phyloP scores from a whole-genome alignment of 2,329 filamentous ascomycete species.

The Hymenoscyphus salicellus region DNA sequence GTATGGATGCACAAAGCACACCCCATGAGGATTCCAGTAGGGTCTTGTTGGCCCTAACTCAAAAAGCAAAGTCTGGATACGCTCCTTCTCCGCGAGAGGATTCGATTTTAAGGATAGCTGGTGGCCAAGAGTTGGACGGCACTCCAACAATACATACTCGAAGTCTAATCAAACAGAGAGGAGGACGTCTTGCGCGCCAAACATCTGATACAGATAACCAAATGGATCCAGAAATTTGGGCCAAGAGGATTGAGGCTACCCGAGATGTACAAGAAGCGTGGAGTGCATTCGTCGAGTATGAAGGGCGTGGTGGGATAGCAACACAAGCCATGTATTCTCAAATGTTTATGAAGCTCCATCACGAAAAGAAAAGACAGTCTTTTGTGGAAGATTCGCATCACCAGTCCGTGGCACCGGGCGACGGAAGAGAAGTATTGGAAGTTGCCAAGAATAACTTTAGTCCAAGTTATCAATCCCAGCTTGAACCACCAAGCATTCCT shows the following conservation, averaged over 20 bases:
- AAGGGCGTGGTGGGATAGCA: slow-evolving; percentile 38
- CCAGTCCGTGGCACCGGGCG: slow-evolving; percentile 52
- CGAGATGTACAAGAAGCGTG: slow-evolving; percentile 62
- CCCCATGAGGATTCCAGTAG: slow-evolving; percentile 53
- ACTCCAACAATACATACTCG: slow-evolving; percentile 58
- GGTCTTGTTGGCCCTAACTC: slow-evolving; percentile 50
- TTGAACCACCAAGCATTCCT: slow-evolving; percentile 56
- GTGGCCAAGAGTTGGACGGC: slow-evolving; percentile 49
- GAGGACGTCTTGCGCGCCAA: not conserved
- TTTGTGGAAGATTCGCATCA: slow-evolving; percentile 18
- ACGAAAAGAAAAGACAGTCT: slow-evolving; percentile 30
- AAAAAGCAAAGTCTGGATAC: slow-evolving; percentile 58
- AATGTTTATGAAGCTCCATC: slow-evolving; percentile 58
- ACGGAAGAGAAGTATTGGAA: slow-evolving; percentile 53
- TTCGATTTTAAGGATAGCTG: slow-evolving; percentile 49
- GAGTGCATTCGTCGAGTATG: slow-evolving; percentile 41
- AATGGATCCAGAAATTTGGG: slow-evolving; percentile 43
- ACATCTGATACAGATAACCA: slow-evolving; percentile 2
- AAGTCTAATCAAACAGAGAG: slow-evolving; percentile 31
- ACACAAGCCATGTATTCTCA: slow-evolving; percentile 51
- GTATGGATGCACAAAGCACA: slow-evolving; percentile 54
- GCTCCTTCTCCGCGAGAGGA: slow-evolving; percentile 44
- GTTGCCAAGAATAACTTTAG: slow-evolving; percentile 57
- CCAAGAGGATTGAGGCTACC: slow-evolving; percentile 55
- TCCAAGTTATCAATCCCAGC: slow-evolving; percentile 62